Evolutionary conservation across 345 rosid genomes (phyloP).

Genomic region (Euphorbia tirucalli): DNA sequence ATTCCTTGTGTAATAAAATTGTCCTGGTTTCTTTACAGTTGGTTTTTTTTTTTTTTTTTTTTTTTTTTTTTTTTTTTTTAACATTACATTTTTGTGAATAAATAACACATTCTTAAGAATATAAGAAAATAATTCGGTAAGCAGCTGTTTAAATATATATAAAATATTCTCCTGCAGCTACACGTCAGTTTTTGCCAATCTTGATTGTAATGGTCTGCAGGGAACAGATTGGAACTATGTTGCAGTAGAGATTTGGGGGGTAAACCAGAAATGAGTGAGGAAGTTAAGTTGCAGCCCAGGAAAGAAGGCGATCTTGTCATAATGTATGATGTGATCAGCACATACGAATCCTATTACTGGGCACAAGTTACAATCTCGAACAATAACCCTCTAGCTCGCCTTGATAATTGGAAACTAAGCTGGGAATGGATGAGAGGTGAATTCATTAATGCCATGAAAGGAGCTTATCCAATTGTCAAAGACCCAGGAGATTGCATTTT

Average conservation of each 20-base stretch:
- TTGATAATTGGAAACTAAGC: constrained; percentile 60
- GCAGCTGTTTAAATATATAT: no score
- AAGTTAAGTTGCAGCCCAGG: constrained; percentile 28
- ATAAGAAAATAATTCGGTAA: no score
- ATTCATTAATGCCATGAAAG: constrained; percentile 46
- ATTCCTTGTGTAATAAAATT: no score
- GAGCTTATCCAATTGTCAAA: constrained; percentile 38
- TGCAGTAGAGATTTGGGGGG: constrained; percentile 29
- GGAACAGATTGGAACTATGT: constrained; percentile 33
- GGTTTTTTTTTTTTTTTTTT: no score
- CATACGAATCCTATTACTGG: constrained; percentile 29
- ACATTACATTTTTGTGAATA: no score
- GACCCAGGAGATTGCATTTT: constrained; percentile 43
- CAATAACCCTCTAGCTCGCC: constrained; percentile 43
- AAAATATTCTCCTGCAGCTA: no score
- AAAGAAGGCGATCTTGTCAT: constrained; percentile 48
- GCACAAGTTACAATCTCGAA: constrained; percentile 51
- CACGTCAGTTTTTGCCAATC: no score
- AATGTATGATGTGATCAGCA: constrained; percentile 39
- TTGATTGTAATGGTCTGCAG: no score
- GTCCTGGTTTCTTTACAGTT: no score
- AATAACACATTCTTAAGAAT: no score
- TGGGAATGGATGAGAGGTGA: constrained; percentile 64
- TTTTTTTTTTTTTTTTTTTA: no score
- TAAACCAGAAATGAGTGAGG: constrained; percentile 1